Base-by-base conservation (phyloP, 2,329 filamentous ascomycete species). In the Metarhizium humberi region DNA sequence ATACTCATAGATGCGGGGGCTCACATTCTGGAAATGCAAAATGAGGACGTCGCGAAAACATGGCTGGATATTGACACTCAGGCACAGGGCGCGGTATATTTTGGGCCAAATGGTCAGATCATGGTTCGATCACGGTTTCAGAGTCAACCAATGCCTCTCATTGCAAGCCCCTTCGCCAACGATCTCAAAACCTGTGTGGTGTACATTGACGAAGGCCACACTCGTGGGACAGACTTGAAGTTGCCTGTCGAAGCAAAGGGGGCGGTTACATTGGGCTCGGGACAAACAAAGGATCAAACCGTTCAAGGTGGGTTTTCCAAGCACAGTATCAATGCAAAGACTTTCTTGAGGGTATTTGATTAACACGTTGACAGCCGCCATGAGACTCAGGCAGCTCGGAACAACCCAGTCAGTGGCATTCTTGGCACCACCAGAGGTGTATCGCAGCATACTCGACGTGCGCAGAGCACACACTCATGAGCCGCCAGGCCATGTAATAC, bases 171-270 rank as follows among this genome's bases (percentile, higher is more conserved):
- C 0, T 89, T 80, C 61, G 67, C 70, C 0, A 71, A 73, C 0
- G 75, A 83, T 6, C 68, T 86, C 0, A 79, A 81, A 6, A 59
- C 59, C 0, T 90, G 86, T 56, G 63, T 88, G 0, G 74, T 90
- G 0, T 90, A 83, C 56, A 70, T 92, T 0, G 86, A 90, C 55
- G 82, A 91, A 56, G 78, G 79, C 0, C 86, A 90, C 57, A 87
- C 86, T 0, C 68, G 87, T 54, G 87, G 87, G 0, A 88, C 78
- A 0, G 86, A 91, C 58, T 62, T 90, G 2, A 78, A 76, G 25
- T 66, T 89, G 1, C 86, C 84, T 0, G 47, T 54, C 0, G 2
- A 76, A 7, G 85, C 82, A 59, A 71, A 80, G 1, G 88, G 85
- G 0, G 82, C 81, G 0, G 81, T 90, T 0, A 90, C 85, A 0